Evolutionary conservation across 78 protist species (phyloP).

Genomic region (Dictyostelium citrinum): DNA sequence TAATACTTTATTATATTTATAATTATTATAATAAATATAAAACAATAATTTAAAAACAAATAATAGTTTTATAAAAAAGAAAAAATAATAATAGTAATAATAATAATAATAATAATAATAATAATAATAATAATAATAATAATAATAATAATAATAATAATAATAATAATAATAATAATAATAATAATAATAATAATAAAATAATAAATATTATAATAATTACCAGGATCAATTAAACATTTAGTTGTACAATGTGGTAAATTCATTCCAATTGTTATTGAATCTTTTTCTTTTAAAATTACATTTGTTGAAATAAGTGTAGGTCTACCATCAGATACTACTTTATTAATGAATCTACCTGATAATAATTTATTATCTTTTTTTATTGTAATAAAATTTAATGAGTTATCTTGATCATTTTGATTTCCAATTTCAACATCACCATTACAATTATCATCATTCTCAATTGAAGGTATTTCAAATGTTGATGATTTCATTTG

Average conservation of each 20-base stretch:
- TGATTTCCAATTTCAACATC: background rate
- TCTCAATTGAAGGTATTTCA: background rate
- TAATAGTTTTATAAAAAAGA: too few relatives aligned
- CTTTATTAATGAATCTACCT: conserved; percentile 18
- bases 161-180: too few relatives aligned
- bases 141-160: too few relatives aligned
- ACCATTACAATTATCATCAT: background rate
- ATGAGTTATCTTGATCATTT: background rate
- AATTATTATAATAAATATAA: too few relatives aligned
- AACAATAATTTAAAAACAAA: too few relatives aligned
- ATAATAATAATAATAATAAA: too few relatives aligned
- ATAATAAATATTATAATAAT: background rate
- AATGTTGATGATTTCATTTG: background rate
- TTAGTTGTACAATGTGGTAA: background rate
- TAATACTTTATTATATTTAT: too few relatives aligned
- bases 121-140: too few relatives aligned
- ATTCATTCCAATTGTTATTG: background rate
- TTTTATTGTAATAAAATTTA: conserved; percentile 4
- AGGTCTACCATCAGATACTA: conserved; percentile 15
- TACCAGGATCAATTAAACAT: background rate
- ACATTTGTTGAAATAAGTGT: background rate
- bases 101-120: too few relatives aligned
- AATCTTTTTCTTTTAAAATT: background rate
- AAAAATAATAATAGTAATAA: too few relatives aligned
- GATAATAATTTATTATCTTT: conserved; percentile 23